Evolutionary conservation across 1,284 basidiomycete genomes (phyloP), one percentile per base, ranked within the genome.

Genomic region (Schizopora paradoxa): DNA sequence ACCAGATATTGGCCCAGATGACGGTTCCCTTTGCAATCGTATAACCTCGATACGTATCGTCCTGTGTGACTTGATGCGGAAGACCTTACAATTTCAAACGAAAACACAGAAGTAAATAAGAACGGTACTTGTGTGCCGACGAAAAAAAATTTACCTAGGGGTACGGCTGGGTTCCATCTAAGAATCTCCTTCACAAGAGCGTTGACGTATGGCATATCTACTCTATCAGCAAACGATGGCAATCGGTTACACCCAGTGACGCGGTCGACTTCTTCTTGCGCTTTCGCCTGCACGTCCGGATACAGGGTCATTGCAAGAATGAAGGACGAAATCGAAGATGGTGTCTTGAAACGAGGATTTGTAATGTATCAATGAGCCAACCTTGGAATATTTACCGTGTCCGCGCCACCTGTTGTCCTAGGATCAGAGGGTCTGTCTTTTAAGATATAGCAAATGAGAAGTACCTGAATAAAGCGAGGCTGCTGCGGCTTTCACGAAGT

Each of bases 391-490:
- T 59, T 37, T 41, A 66, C 63, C 0, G 62, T 66, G 51, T 66
- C 62, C 23, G 62, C 58, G 8, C 61, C 59, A 7, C 60, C 59
- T 63, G 22, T 5, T 10, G 16, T 22, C 21, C 22, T 4, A 35
- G 34, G n/a, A 8, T 18, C 16, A 29, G 45, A 36, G 23, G 31
- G 25, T 41, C 29, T 18, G 21, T 18, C 16, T 1, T 6, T 26
- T 11, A 21, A 4, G 23, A 13, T 8, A 22, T 18, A 26, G 26
- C 8, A 43, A 22, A 11, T 29, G 10, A 34, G 3, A 39, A 57
- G 21, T 29, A 63, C 66, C 65, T 5, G 67, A 67, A 45, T 69
- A 70, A 18, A 69, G 57, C 2, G 68, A 67, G 4, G 65, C 65
- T 1, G 64, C 68, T 10, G 66, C 64, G 1, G 61, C 61, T 35